Base-by-base conservation (phyloP, 768 basidiomycete genomes). In the Boletales sp. region DNA sequence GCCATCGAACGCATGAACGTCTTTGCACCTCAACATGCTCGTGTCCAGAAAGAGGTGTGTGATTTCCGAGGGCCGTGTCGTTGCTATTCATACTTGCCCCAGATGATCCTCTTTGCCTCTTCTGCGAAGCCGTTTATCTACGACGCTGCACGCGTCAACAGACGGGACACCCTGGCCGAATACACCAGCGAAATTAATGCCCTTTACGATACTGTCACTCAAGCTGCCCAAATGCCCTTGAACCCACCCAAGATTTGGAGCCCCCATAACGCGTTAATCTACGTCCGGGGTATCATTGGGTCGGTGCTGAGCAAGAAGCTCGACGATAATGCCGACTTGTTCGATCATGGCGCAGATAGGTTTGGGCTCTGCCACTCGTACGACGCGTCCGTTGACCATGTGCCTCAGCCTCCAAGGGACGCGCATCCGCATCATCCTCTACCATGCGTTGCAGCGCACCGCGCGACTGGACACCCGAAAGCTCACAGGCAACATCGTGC, bases 351-450 rank as follows among this genome's bases (percentile, higher is more conserved):
- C 21, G 42, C 3, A 14, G 44, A 62, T 21, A 48, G 54, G 60
- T 56, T 41, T 21, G 45, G 2, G 2, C 12, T 28, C n/a, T 37
- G 41, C 10, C 10, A 33, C 38, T 32, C 0, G 30, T 5, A 45
- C 17, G 8, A 1, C 21, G 13, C 32, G 12, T 32, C 10, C 17
- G 10, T 33, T 44, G 12, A 41, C 30, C 33, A 4, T 37, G 5
- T 37, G 47, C 11, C 9, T 0, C 42, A 78, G 77, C 46, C 42
- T 75, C 5, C 67, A 71, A 53, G 70, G 70, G 17, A 74, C 72
- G 0, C 71, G 68, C 59, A 72, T 75, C 28, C 70, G 73, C 4
- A 70, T 73, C 43, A 60, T 67, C 17, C 56, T 78, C 17, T 53
- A 76, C 10, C 64, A 63, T 2, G 65, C 66, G 13, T 54, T 76